phyloP scores from a whole-genome alignment of 306 rosid genomes.

The Begonia fuchsioides region DNA sequence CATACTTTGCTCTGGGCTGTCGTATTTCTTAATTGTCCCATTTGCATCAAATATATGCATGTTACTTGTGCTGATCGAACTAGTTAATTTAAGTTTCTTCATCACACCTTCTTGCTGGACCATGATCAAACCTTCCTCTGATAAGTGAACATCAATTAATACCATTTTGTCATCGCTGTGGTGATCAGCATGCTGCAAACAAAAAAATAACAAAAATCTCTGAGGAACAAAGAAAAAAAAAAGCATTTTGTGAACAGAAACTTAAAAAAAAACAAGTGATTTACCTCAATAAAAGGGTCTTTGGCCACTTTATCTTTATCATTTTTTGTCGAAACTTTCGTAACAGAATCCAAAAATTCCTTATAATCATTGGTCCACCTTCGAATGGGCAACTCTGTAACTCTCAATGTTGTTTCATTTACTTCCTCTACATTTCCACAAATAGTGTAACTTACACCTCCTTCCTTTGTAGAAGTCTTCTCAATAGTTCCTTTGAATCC shows the following conservation, averaged over 20 bases:
- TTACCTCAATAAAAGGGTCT: conserved; percentile 73
- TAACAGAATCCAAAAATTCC: conserved; percentile 63
- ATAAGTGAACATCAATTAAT: conserved; percentile 46
- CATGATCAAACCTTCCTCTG: conserved; percentile 32
- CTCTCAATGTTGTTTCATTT: conserved; percentile 44
- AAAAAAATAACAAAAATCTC: background rate
- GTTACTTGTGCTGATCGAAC: conserved; percentile 51
- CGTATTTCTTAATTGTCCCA: conserved; percentile 73
- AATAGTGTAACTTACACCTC: conserved; percentile 30
- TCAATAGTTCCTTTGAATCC: conserved; percentile 68
- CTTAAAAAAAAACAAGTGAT: background rate
- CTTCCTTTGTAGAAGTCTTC: conserved; percentile 48
- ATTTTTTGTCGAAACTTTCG: conserved; percentile 49
- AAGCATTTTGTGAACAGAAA: background rate
- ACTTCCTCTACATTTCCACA: conserved; percentile 53
- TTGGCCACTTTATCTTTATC: conserved; percentile 35
- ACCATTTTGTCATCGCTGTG: conserved; percentile 71
- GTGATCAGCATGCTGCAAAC: conserved; percentile 61
- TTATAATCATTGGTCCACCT: conserved; percentile 94
- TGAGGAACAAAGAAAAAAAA: background rate
- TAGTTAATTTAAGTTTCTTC: conserved; percentile 65
- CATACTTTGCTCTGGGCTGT: conserved; percentile 75
- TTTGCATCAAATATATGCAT: conserved; percentile 83
- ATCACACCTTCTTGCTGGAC: conserved; percentile 67
- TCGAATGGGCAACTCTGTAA: conserved; percentile 65